These are phyloP conservation scores for Boletus subcaerulescens DNA, from an alignment of 768 basidiomycete genomes.

Conservation along the genomic window DNA sequence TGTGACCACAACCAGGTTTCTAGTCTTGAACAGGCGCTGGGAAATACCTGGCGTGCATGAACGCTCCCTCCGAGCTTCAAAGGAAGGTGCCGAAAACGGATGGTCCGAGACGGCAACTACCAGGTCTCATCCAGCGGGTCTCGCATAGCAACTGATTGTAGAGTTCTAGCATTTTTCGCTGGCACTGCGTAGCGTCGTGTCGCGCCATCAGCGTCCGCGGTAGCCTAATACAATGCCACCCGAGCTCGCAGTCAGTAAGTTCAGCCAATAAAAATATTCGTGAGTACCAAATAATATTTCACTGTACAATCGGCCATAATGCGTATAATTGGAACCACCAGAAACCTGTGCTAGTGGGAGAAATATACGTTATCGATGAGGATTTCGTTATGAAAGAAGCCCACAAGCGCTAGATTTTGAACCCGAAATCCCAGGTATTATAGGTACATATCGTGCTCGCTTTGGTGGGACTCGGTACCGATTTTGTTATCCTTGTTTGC, in stretches of 20 bases:
- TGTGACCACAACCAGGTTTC: too few relatives aligned
- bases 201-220: background rate
- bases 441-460: background rate
- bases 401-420: too few relatives aligned
- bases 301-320: background rate
- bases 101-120: too few relatives aligned
- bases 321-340: background rate
- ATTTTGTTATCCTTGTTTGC: background rate
- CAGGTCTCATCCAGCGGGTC: background rate
- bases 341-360: too few relatives aligned
- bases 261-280: background rate
- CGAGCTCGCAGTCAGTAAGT: too few relatives aligned
- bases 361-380: too few relatives aligned
- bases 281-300: background rate
- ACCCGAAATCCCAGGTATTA: too few relatives aligned
- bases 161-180: background rate
- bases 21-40: background rate
- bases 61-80: background rate
- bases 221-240: too few relatives aligned
- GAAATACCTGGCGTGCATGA: background rate
- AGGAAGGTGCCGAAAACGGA: background rate
- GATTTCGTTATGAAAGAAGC: too few relatives aligned
- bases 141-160: background rate
- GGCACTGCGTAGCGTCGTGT: background rate
- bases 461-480: background rate